Conservation (phyloP, 2,329 filamentous ascomycete species). For the Phialophora chinensis region DNA sequence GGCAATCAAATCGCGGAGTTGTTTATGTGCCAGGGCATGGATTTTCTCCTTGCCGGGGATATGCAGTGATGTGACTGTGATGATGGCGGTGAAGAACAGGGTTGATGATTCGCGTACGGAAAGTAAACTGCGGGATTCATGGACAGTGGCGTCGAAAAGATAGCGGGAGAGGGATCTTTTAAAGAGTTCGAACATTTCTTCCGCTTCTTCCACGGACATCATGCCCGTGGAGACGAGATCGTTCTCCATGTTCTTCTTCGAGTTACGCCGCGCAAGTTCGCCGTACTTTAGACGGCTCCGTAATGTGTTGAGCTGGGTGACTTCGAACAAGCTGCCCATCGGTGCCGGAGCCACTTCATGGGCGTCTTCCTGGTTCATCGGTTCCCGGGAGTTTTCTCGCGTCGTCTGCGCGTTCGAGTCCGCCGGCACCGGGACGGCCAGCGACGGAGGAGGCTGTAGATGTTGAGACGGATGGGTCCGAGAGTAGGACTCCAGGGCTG, state of each 20-base stretch:
- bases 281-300: slow-evolving; percentile 35
- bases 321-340: slow-evolving; percentile 62
- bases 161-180: slow-evolving; percentile 40
- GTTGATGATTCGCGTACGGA: slow-evolving; percentile 62
- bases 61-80: slow-evolving; percentile 65
- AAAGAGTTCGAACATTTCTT: slow-evolving; percentile 38
- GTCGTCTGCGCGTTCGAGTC: slow-evolving; percentile 36
- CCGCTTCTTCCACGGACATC: slow-evolving; percentile 35
- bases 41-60: slow-evolving; percentile 60
- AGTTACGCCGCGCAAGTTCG: slow-evolving; percentile 36
- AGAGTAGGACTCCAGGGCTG: slow-evolving; percentile 34
- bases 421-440: slow-evolving; percentile 6
- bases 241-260: slow-evolving; percentile 37
- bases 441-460: slow-evolving; percentile 5
- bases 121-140: slow-evolving; percentile 57
- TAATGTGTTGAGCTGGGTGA: slow-evolving; percentile 53
- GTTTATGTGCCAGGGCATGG: slow-evolving; percentile 62
- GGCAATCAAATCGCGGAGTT: slow-evolving; percentile 63
- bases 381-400: slow-evolving; percentile 38
- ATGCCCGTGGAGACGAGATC: slow-evolving; percentile 37
- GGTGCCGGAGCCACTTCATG: slow-evolving; percentile 55
- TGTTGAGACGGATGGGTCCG: slow-evolving; percentile 21
- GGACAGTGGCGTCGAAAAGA: slow-evolving; percentile 49
- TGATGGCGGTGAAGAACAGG: slow-evolving; percentile 61
- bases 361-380: slow-evolving; percentile 38